phyloP scores from a whole-genome alignment of 106 monocot genomes.

The Chionographis japonica region DNA sequence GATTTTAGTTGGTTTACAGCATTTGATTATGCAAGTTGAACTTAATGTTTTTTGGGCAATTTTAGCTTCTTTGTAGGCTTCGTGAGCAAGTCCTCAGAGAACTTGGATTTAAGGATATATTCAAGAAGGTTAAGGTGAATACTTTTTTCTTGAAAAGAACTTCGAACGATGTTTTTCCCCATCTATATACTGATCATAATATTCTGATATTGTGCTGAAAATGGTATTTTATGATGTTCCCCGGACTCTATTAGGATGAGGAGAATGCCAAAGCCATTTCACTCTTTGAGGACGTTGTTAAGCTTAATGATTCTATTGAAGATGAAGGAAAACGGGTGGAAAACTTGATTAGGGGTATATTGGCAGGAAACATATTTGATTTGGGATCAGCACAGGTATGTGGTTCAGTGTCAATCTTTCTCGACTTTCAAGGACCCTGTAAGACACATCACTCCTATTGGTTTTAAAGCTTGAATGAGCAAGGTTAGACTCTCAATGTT shows the following conservation, averaged over 20 bases:
- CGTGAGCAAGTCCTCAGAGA: slow-evolving; percentile 89
- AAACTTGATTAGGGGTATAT: slow-evolving; percentile 77
- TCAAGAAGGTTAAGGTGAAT: slow-evolving; percentile 94
- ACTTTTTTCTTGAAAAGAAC: neutral
- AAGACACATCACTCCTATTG: no score
- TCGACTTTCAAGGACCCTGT: no score
- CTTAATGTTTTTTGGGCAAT: slow-evolving; percentile 14
- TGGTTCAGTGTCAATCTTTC: neutral
- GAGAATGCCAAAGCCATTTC: slow-evolving; percentile 97
- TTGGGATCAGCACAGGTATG: slow-evolving; percentile 89
- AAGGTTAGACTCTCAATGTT: no score
- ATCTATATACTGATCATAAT: neutral
- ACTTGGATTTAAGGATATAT: slow-evolving; percentile 90
- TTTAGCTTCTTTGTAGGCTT: slow-evolving; percentile 88
- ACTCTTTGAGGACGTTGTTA: slow-evolving; percentile 64
- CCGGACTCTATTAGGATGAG: slow-evolving; percentile 54
- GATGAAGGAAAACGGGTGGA: slow-evolving; percentile 72
- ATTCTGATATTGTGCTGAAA: no score
- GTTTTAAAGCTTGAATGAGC: no score
- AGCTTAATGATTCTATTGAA: slow-evolving; percentile 78
- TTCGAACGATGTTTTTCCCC: neutral
- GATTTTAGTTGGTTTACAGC: neutral
- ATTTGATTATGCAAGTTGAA: slow-evolving; percentile 1
- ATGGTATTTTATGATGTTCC: neutral
- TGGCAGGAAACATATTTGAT: slow-evolving; percentile 97